Evolutionary conservation across 257 asterid species (phyloP).

Genomic region (Solanum verrucosum): DNA sequence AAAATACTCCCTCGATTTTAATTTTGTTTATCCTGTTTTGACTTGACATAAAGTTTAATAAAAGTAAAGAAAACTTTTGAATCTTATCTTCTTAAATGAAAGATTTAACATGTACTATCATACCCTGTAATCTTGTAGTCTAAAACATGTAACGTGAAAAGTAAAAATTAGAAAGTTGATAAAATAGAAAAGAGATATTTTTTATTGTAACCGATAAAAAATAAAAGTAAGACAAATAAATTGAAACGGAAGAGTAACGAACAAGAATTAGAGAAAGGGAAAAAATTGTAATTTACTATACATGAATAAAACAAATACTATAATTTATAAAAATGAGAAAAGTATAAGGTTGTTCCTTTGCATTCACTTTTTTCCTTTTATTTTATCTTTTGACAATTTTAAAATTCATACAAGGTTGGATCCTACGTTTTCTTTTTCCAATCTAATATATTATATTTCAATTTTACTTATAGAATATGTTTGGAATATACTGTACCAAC

Average conservation of each 20-base stretch:
- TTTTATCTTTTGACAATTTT: not conserved
- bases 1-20: too few relatives aligned
- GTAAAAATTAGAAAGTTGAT: too few relatives aligned
- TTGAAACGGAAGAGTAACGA: not conserved
- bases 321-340: not conserved
- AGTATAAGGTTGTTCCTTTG: not conserved
- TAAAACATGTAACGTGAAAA: too few relatives aligned
- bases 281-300: not conserved
- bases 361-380: not conserved
- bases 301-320: not conserved
- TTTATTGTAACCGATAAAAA: not conserved
- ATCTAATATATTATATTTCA: not conserved
- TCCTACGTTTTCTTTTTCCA: not conserved
- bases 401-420: not conserved
- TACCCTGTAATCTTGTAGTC: too few relatives aligned
- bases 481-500: not conserved
- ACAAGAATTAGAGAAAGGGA: not conserved
- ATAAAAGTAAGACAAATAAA: not conserved
- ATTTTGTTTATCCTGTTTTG: too few relatives aligned
- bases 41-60: too few relatives aligned
- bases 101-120: too few relatives aligned
- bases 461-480: not conserved
- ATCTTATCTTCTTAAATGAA: too few relatives aligned
- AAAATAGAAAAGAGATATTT: not conserved
- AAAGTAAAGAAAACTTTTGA: too few relatives aligned